Conservation (phyloP, 1,284 basidiomycete genomes). For the Irpex sp. region DNA sequence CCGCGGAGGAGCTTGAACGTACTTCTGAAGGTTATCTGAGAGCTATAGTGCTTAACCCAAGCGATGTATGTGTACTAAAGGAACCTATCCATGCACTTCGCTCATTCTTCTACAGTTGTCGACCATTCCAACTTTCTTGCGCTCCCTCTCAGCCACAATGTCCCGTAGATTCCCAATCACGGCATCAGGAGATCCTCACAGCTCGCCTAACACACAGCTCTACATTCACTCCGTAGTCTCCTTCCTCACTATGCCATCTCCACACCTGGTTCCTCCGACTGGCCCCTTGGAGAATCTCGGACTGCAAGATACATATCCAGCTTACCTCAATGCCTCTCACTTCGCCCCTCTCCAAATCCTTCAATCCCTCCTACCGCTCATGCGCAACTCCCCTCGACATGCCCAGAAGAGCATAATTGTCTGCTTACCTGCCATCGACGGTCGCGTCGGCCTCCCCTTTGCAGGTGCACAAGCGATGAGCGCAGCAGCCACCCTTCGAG, state of each 20-base stretch:
- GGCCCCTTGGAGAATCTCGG: constrained; percentile 71
- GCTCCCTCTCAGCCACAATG: constrained; percentile 72
- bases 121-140: constrained; percentile 69
- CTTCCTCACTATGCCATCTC: constrained; percentile 54
- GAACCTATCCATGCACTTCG: neutral
- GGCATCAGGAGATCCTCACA: constrained; percentile 73
- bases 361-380: constrained; percentile 70
- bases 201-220: constrained; percentile 54
- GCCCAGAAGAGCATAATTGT: constrained; percentile 62
- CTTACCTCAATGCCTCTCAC: constrained; percentile 69
- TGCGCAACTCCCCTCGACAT: constrained; percentile 58
- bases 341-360: constrained; percentile 71
- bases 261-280: constrained; percentile 31
- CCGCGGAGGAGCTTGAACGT: constrained; percentile 59
- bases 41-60: constrained; percentile 74
- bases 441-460: constrained; percentile 70
- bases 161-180: constrained; percentile 80
- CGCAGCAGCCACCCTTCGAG: constrained; percentile 65
- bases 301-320: constrained; percentile 58
- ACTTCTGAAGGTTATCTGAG: constrained; percentile 70
- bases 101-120: constrained; percentile 45
- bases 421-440: constrained; percentile 66
- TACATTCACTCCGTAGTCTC: constrained; percentile 72
- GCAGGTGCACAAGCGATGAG: constrained; percentile 66
- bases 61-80: constrained; percentile 46